Base-by-base conservation (phyloP, 345 rosid genomes). In the Tarenaya hassleriana region DNA sequence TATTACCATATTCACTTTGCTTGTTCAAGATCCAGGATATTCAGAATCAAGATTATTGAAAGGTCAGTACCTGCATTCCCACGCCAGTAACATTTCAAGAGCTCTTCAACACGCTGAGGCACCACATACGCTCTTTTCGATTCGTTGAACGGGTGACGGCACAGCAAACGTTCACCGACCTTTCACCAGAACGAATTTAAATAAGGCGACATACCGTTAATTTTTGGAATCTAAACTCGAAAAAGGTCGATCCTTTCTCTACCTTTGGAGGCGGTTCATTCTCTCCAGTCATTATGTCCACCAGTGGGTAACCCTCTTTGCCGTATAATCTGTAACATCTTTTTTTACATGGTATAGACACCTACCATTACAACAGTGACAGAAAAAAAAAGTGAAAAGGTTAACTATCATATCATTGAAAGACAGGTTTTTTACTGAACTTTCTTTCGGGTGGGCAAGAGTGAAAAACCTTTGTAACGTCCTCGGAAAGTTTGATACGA, bases 401-500 rank as follows among this genome's bases (percentile, higher is more conserved):
- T 24, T 5, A 5, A 24, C 2, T 24, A 5, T 2, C 2, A 24
- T 24, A 2, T 24, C 29, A 24, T 24, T 5, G 29, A 24, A n/a
- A 24, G 29, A 24, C 29, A 5, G 29, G 29, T 24, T 2, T 24
- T 5, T 2, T 24, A 24, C 3, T 37, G 41, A 19, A 24, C 2
- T 24, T 24, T 24, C 29, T 2, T 24, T 24, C n/a, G n/a, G n/a
- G 29, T 2, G 29, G 29, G 5, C 29, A 5, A 5, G 29, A 24
- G 5, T 24, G 3, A n/a, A n/a, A 40, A 52, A 92, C 98, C 97
- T 88, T 92, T 16, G 98, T 72, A 67, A 92, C 90, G 68, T 92
- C 97, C 75, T 92, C 97, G n/a, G 98, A 92, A 15, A 92, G 95
- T 73, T 92, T 92, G 65, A 92, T 92, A 47, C 95, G 88, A 56